phyloP scores from a whole-genome alignment of 495 filamentous ascomycete genomes.

The Geoglossum glabrum region DNA sequence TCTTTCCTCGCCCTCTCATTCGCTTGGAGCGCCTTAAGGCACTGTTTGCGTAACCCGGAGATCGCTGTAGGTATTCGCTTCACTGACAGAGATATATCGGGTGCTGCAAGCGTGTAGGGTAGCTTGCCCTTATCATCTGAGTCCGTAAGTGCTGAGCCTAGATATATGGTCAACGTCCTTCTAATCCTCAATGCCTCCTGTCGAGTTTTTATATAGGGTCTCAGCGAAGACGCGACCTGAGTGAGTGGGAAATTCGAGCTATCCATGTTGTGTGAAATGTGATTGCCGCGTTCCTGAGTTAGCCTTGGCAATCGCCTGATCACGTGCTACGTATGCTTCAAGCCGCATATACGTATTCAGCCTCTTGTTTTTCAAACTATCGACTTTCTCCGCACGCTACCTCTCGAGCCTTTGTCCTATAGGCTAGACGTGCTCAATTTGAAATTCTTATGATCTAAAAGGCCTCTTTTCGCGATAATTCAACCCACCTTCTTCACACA shows the following conservation, averaged over 20 bases:
- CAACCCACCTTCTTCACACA: neutral
- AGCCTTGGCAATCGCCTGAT: neutral
- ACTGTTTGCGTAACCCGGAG: constrained; percentile 15
- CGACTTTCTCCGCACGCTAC: neutral
- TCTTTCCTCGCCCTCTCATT: constrained; percentile 22
- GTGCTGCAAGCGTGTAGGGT: constrained; percentile 14
- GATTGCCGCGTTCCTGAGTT: neutral
- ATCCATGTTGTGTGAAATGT: neutral
- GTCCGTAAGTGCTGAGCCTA: constrained; percentile 16
- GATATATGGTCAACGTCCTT: constrained; percentile 21
- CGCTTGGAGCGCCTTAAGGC: constrained; percentile 9
- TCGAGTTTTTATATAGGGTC: constrained; percentile 21
- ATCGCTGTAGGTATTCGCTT: constrained; percentile 12
- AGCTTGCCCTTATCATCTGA: constrained; percentile 6
- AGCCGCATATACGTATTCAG: neutral
- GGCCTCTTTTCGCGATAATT: neutral
- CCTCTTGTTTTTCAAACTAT: neutral
- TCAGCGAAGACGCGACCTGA: constrained; percentile 14
- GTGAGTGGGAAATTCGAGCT: constrained; percentile 1
- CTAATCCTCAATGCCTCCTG: constrained; percentile 24
- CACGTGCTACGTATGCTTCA: neutral
- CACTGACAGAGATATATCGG: constrained; percentile 15
- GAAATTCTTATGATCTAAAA: neutral
- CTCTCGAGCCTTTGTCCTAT: neutral
- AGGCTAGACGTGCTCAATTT: neutral